Base-by-base conservation (phyloP, 169 alveolate species). In the Plasmodium reichenowi region DNA sequence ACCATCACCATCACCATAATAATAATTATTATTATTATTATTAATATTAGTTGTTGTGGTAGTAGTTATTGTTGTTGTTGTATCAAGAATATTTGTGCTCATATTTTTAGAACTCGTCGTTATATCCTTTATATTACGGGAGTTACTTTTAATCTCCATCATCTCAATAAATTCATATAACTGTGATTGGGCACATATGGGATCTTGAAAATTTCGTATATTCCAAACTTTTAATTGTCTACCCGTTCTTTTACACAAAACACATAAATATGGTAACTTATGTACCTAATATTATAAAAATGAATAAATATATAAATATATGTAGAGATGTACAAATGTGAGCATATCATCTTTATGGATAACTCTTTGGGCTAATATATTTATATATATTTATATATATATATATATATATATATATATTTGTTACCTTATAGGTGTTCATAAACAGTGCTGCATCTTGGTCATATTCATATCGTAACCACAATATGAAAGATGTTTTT, bases 191-290 rank as follows among this genome's bases (percentile, higher is more conserved):
- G 90, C 90, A 80, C 90, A 80, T 54, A 80, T 68, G 8, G 90
- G 90, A 32, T 80, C 90, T 22, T 68, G 48, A 45, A 80, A 80
- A 4, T 67, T 48, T 80, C 60, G 70, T 12, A 88, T 73, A 59
- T 76, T 88, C 95, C 92, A 88, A 10, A 92, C 83, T 78, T 88
- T 58, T 38, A 74, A 60, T 54, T 85, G 56, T 12, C 91, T 80
- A 4, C 88, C 88, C 1, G 88, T 80, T 8, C 92, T 13, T 56
- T 64, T 86, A 60, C 90, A 80, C 20, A 80, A 72, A 1, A 50
- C 90, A 47, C 90, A 80, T 45, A 80, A 67, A 24, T 68, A 72
- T 43, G 90, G 90, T 12, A 80, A 60, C 43, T 52, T 80, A n/a
- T 56, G 67, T 10, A 80, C 80, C 90, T 80, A 58, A 6, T 43